Percentiles rank a stretch among this genome's conserved stretches.
phyloP scores from a whole-genome alignment of 2,329 filamentous ascomycete species.

The Ceratocystis smalleyi region DNA sequence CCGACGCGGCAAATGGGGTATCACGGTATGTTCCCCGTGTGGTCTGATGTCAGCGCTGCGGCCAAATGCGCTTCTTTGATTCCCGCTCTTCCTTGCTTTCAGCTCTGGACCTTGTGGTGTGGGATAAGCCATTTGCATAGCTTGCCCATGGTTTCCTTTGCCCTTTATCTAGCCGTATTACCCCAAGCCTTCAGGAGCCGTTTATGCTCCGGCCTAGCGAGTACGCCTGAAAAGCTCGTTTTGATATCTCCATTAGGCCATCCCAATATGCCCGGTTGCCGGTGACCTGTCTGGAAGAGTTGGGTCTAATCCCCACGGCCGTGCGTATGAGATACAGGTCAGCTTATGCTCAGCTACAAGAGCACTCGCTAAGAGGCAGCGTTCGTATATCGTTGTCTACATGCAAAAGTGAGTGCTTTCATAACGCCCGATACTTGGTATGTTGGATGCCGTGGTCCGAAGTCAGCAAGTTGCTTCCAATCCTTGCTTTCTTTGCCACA shows the following conservation, averaged over 20 bases:
- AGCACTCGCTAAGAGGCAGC: conserved; percentile 49
- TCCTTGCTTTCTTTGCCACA: neutral
- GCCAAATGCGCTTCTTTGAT: no score
- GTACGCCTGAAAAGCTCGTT: conserved; percentile 30
- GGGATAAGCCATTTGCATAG: no score
- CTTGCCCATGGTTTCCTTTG: no score
- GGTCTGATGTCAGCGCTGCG: no score
- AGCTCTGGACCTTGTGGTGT: no score
- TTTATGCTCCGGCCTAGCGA: no score
- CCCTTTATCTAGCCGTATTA: no score
- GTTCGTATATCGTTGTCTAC: conserved; percentile 31
- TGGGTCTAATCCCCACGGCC: conserved; percentile 16
- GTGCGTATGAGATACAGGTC: conserved; percentile 30
- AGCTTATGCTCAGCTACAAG: conserved; percentile 53
- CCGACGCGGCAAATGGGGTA: no score
- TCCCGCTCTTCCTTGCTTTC: no score
- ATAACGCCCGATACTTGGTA: conserved; percentile 18
- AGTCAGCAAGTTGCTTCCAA: conserved; percentile 29
- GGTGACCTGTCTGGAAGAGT: conserved; percentile 63
- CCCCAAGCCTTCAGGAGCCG: neutral
- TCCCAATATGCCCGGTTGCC: conserved; percentile 42
- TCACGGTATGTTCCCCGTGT: no score
- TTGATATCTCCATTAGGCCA: conserved; percentile 44
- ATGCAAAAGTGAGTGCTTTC: neutral
- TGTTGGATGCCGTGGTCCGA: conserved; percentile 52